Conservation (phyloP, 805 yeast genomes). For the Candida golubevii region DNA sequence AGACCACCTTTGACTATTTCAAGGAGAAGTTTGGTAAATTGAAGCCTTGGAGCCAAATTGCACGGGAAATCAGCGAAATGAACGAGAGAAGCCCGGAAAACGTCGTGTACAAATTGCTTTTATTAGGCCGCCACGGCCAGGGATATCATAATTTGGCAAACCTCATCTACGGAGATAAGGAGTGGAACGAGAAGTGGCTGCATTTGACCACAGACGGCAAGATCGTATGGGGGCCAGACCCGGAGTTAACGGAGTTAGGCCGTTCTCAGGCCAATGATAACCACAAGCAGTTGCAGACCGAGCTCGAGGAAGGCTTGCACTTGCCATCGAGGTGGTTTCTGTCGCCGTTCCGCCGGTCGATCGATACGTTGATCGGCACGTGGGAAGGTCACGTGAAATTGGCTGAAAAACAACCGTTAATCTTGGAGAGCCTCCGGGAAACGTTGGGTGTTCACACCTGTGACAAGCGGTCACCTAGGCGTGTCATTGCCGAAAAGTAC, state of each 20-base stretch:
- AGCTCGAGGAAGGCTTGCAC: slow-evolving; percentile 24
- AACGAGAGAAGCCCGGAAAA: slow-evolving; percentile 25
- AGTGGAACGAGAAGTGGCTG: slow-evolving; percentile 46
- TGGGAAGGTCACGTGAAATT: slow-evolving; percentile 36
- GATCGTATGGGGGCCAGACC: slow-evolving; percentile 49
- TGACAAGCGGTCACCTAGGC: slow-evolving; percentile 40
- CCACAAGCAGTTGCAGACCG: slow-evolving; percentile 35
- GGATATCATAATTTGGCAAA: slow-evolving; percentile 51
- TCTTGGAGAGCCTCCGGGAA: slow-evolving; percentile 47
- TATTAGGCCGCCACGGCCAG: slow-evolving; percentile 51
- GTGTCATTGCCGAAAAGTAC: slow-evolving; percentile 38
- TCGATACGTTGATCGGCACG: slow-evolving; percentile 45
- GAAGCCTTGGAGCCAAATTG: slow-evolving; percentile 20
- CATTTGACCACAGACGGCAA: slow-evolving; percentile 43
- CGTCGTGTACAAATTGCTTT: slow-evolving; percentile 41
- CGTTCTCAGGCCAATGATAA: slow-evolving; percentile 43
- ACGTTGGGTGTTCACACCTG: slow-evolving; percentile 49
- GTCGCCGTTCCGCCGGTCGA: slow-evolving; percentile 51
- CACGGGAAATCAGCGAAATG: slow-evolving; percentile 28
- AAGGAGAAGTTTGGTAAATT: slow-evolving; percentile 41
- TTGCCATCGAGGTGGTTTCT: slow-evolving; percentile 41
- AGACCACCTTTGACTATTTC: slow-evolving; percentile 37
- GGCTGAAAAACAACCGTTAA: slow-evolving; percentile 28
- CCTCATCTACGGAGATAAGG: slow-evolving; percentile 40
- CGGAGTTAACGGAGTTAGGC: slow-evolving; percentile 46